Evolutionary conservation across 805 yeast genomes (phyloP), one percentile per base, ranked within the genome.

Genomic region (Grigorovia transvaalensis): DNA sequence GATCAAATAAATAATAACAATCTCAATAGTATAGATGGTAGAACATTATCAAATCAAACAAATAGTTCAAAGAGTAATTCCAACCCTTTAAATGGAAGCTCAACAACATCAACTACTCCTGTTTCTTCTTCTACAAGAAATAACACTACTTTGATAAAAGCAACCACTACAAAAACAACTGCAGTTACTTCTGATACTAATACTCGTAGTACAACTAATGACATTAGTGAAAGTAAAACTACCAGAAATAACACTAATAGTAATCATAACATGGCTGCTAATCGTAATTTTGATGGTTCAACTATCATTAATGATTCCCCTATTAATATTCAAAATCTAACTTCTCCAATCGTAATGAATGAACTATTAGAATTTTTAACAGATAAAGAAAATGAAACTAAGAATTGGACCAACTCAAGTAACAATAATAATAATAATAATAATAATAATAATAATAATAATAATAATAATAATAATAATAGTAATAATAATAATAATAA

Each of bases 361-460:
- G 66, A 62, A 44, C 54, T 61, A 19, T 49, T 62, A 49, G 65
- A 62, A n/a, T 51, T 61, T 56, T 51, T 62, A 42, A 64, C 61
- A 45, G 61, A 47, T 23, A 50, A 54, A 35, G 54, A 52, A 23
- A 44, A 17, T 9, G 57, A 53, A 19, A 45, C 49, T 9, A 51
- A 54, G 45, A 44, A 51, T 15, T 38, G 42, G 42, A 3, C 15
- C 2, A 38, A 38, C 15, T 15, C 17, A 15, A 38, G 13, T 35
- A 12, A 9, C 13, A 35, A 35, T 12, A 12, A 35, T 12, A 35
- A 12, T 8, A 35, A 9, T 35, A 35, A 35, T 35, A 7, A 35
- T 8, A 35, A 35, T 7, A 35, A 35, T 35, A 35, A 35, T 8
- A 35, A 7, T 8, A n/a, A 8, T 12, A 35, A 35, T 11, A 35